These are phyloP conservation scores for Ajuga reptans DNA, from an alignment of 305 asterid species.

Conservation along the genomic window DNA sequence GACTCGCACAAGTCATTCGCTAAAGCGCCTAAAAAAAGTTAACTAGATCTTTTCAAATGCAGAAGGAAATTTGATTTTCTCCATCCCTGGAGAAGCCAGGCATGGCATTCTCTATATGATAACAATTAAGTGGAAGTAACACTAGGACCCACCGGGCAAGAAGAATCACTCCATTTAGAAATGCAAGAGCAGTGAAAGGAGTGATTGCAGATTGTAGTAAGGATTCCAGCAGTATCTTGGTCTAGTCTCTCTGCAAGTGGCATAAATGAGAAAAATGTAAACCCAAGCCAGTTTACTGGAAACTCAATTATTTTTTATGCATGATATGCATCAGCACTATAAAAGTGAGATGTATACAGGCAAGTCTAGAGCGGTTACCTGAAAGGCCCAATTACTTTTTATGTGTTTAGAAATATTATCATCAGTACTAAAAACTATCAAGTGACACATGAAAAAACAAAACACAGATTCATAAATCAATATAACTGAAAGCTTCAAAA, in stretches of 20 bases:
- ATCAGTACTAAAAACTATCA: not conserved
- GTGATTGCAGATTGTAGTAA: slow-evolving; percentile 90
- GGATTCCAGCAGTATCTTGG: slow-evolving; percentile 81
- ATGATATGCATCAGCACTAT: slow-evolving; percentile 15
- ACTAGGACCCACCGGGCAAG: slow-evolving; percentile 77
- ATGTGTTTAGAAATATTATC: slow-evolving; percentile 6
- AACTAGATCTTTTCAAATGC: not conserved
- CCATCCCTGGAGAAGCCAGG: not conserved
- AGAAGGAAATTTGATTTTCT: not conserved
- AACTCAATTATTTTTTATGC: not conserved
- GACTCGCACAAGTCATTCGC: not conserved
- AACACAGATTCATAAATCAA: not conserved
- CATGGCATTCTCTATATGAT: not conserved
- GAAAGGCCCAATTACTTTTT: not conserved
- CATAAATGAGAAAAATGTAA: slow-evolving; percentile 18
- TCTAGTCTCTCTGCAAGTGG: slow-evolving; percentile 74
- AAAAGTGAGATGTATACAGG: slow-evolving; percentile 10
- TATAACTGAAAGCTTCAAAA: not conserved
- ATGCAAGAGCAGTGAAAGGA: slow-evolving; percentile 98
- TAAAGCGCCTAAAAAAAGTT: not conserved
- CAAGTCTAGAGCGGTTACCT: not conserved
- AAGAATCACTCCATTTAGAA: slow-evolving; percentile 96
- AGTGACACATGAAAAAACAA: slow-evolving; percentile 16
- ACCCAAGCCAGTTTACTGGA: slow-evolving; percentile 9
- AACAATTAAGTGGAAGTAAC: slow-evolving; percentile 9